Evolutionary conservation across 768 basidiomycete genomes (phyloP).

Genomic region (Kwoniella botswanensis): DNA sequence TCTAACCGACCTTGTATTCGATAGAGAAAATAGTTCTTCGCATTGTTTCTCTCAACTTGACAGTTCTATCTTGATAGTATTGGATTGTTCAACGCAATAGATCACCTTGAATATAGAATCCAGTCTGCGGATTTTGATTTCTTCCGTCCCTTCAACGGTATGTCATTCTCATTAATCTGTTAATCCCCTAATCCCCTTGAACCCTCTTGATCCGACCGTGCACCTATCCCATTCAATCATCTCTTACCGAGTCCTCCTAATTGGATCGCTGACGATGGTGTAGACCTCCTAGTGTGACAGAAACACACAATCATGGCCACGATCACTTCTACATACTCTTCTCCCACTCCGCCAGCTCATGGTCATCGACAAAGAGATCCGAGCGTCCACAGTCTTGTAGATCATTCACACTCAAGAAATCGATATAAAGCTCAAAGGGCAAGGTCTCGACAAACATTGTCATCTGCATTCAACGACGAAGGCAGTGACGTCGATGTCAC

Average conservation of each 20-base stretch:
- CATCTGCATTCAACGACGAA: neutral
- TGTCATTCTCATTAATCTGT: neutral
- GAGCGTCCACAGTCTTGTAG: neutral
- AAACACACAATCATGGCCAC: neutral
- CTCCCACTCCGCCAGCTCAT: neutral
- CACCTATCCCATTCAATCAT: neutral
- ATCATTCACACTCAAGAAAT: neutral
- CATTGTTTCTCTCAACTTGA: too few relatives aligned
- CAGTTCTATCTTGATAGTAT: too few relatives aligned
- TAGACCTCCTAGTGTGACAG: neutral
- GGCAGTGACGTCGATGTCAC: slow-evolving; percentile 7
- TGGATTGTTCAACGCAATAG: too few relatives aligned
- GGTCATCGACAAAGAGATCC: neutral
- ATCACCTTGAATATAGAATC: too few relatives aligned
- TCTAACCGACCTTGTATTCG: too few relatives aligned
- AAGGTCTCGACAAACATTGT: neutral
- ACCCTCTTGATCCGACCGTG: neutral
- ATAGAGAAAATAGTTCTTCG: too few relatives aligned
- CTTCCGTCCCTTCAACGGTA: neutral
- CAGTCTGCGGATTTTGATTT: neutral
- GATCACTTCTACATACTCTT: neutral
- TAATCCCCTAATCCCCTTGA: neutral
- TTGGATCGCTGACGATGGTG: too few relatives aligned
- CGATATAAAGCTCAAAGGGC: neutral
- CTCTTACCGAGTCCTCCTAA: too few relatives aligned